Conservation (phyloP, 371 early-diverging fungal genomes). For the Lichtheimia corymbifera region DNA sequence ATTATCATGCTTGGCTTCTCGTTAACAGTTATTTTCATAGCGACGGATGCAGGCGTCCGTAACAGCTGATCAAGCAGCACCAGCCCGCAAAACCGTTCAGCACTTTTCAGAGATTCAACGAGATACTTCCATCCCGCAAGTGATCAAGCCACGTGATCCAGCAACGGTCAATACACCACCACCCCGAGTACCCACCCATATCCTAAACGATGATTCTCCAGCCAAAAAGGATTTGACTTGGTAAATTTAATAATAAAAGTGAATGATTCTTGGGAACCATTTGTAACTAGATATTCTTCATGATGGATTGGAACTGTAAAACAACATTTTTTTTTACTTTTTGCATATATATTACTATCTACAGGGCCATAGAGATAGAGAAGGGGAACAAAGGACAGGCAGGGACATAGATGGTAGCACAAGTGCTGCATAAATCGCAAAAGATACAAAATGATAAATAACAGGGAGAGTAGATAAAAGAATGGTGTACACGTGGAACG, state of each 20-base stretch:
- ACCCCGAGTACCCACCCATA: conserved; percentile 39
- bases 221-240: conserved; percentile 40
- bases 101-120: conserved; percentile 48
- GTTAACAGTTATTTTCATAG: conserved; percentile 14
- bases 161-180: conserved; percentile 44
- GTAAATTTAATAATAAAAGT: conserved; percentile 13
- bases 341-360: too few species aligned
- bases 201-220: conserved; percentile 22
- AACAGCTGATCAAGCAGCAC: conserved; percentile 15
- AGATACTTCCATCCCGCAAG: conserved; percentile 30
- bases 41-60: conserved; percentile 18
- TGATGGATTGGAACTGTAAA: too few species aligned
- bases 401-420: too few species aligned
- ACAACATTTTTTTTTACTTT: too few species aligned
- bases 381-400: too few species aligned
- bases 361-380: too few species aligned
- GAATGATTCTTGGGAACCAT: too few species aligned
- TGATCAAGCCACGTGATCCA: conserved; percentile 39
- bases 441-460: conserved; percentile 14
- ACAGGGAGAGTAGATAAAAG: conserved; percentile 5
- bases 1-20: neutral
- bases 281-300: too few species aligned
- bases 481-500: conserved; percentile 7
- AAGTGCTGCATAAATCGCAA: neutral
- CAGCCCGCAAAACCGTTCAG: conserved; percentile 19